Evolutionary conservation across 2,329 filamentous ascomycete genomes (phyloP).

Genomic region (Fusarium xylarioides): DNA sequence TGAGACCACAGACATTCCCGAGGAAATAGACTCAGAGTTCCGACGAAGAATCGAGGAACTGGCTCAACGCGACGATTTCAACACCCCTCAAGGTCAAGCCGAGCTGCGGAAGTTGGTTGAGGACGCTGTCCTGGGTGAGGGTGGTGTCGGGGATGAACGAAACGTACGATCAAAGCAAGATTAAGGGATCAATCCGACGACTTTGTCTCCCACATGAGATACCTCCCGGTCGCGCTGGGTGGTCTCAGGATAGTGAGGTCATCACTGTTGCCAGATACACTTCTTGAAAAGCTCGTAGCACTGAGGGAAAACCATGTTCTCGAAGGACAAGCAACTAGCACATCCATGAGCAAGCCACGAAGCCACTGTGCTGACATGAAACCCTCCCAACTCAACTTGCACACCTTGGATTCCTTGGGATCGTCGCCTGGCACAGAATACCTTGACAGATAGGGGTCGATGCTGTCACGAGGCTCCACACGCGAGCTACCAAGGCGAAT

Average conservation of each 20-base stretch:
- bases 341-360: conserved; percentile 56
- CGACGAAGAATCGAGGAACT: conserved; percentile 88
- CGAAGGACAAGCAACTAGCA: conserved; percentile 54
- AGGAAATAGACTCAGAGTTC: conserved; percentile 82
- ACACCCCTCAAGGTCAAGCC: conserved; percentile 80
- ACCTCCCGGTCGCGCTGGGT: conserved; percentile 59
- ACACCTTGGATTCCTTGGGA: conserved; percentile 49
- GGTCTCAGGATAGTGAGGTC: conserved; percentile 66
- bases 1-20: conserved; percentile 66
- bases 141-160: conserved; percentile 68
- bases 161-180: conserved; percentile 70
- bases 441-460: conserved; percentile 75
- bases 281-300: conserved; percentile 60
- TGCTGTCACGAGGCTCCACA: conserved; percentile 62
- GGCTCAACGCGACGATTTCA: conserved; percentile 83
- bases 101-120: conserved; percentile 81
- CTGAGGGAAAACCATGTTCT: conserved; percentile 65
- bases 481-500: conserved; percentile 72
- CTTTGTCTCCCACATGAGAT: conserved; percentile 68
- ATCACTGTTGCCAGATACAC: conserved; percentile 53
- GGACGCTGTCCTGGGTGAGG: conserved; percentile 78
- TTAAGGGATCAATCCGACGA: conserved; percentile 55
- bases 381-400: conserved; percentile 67
- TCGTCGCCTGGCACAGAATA: conserved; percentile 65
- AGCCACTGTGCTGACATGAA: conserved; percentile 65